Percentiles rank a stretch among this genome's conserved stretches.
These are phyloP conservation scores for Solanum neorickii DNA, from an alignment of 257 asterid species.

Conservation along the genomic window DNA sequence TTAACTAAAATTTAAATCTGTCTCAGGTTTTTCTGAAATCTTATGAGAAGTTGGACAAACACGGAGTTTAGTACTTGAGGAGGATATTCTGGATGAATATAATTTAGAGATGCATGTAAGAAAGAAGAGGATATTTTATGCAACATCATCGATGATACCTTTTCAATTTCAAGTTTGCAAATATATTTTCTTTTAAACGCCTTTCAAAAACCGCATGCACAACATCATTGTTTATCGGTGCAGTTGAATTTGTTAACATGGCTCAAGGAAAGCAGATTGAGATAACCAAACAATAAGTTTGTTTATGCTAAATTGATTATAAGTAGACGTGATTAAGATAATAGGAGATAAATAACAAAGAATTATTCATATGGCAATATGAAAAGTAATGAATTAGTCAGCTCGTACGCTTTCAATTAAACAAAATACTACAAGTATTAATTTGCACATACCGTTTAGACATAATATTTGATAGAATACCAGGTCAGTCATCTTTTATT, in stretches of 20 bases:
- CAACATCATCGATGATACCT: not conserved
- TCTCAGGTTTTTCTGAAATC: slow-evolving; percentile 1
- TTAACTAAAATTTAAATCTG: not conserved
- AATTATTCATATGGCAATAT: no score
- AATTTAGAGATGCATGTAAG: not conserved
- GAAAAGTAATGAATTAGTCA: not conserved
- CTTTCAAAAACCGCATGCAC: no score
- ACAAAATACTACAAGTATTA: no score
- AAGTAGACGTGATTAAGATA: not conserved
- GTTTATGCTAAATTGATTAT: not conserved
- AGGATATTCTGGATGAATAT: not conserved
- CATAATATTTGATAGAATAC: not conserved
- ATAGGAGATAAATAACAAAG: no score
- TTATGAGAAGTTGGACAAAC: slow-evolving; percentile 4
- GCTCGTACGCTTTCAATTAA: no score
- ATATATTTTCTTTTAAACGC: no score
- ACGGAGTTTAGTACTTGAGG: not conserved
- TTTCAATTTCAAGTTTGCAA: no score
- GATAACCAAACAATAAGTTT: not conserved
- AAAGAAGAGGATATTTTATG: not conserved
- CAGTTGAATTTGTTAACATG: not conserved
- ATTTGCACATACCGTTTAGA: not conserved
- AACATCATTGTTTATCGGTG: no score
- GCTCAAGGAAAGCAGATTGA: not conserved
- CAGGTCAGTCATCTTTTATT: not conserved